Conservation (phyloP, 352 stramenopile species). For the Phytopythium sindhum region DNA sequence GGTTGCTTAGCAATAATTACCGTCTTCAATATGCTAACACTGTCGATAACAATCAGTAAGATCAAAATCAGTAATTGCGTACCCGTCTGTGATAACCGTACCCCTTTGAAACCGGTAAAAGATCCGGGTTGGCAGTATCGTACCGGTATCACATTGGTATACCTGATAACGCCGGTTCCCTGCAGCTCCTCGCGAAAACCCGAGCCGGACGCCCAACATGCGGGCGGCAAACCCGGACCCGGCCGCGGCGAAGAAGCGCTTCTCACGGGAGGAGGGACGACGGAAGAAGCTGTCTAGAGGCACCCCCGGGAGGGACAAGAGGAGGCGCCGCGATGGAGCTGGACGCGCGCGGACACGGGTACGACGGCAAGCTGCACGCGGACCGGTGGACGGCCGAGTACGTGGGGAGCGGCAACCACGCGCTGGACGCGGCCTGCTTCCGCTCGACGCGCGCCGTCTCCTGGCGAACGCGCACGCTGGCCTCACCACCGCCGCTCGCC, state of each 20-base stretch:
- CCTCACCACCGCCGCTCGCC: neutral
- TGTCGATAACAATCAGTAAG: no score
- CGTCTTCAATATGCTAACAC: no score
- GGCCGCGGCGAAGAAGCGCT: neutral
- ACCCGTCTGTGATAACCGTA: no score
- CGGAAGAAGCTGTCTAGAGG: no score
- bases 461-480: conserved; percentile 4
- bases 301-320: neutral
- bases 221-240: neutral
- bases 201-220: no score
- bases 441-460: conserved; percentile 22
- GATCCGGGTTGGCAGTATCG: neutral
- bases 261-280: neutral
- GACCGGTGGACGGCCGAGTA: conserved; percentile 62
- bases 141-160: neutral
- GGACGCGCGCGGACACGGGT: conserved; percentile 33
- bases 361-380: conserved; percentile 49
- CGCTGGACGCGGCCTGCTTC: conserved; percentile 54
- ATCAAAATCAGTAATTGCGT: no score
- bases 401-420: conserved; percentile 41
- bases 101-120: no score
- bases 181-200: neutral
- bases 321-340: no score
- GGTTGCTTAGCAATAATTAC: no score
- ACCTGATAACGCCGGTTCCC: neutral